Evolutionary conservation across 1,139 yeast genomes (phyloP), one percentile per base, ranked within the genome.

Genomic region (Saccharomyces hybrid): DNA sequence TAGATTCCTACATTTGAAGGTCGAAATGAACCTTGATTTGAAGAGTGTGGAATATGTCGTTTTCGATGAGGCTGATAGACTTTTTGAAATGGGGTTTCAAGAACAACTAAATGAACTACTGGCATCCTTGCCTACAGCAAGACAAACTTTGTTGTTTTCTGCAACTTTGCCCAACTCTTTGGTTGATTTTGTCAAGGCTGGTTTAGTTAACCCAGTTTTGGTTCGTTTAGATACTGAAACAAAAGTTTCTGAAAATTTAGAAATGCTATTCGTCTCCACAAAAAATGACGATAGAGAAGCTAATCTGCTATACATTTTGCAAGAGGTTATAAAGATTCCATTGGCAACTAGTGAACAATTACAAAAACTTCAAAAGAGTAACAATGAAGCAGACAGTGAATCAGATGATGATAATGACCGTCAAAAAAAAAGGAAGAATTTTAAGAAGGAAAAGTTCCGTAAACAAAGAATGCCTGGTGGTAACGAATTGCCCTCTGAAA

Each of bases 121-220:
- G 51, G 93, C 90, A 1, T 79, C 95, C 0, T 78, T 93, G 57
- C 96, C 98, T 0, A 71, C 89, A 14, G 77, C 79, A 46, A 81
- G 98, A 68, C 99, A 95, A 71, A 86, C 97, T 0, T 75, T 93
- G 52, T 76, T 95, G 59, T 95, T 95, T 63, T 88, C 97, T 42
- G 99, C 99, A 1, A 95, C 99, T 0, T 79, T 95, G 57, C 99
- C 99, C 6, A 82, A 86, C 59, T 82, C 95, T 0, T 78, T 93
- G 62, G 97, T 95, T 28, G 98, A 93, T 64, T 93, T 93, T 73
- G 99, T 99, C 52, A 91, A 91, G 67, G 98, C 99, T 3, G 99
- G 99, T 8, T 78, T 93, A 52, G 80, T 84, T 2, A 93, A 90
- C 65, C 99, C 99, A 0, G 90, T 89, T 14, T 80, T 93, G 58